Evolutionary conservation across 2,329 filamentous ascomycete species (phyloP).

Genomic region (Ophiostoma populinum): DNA sequence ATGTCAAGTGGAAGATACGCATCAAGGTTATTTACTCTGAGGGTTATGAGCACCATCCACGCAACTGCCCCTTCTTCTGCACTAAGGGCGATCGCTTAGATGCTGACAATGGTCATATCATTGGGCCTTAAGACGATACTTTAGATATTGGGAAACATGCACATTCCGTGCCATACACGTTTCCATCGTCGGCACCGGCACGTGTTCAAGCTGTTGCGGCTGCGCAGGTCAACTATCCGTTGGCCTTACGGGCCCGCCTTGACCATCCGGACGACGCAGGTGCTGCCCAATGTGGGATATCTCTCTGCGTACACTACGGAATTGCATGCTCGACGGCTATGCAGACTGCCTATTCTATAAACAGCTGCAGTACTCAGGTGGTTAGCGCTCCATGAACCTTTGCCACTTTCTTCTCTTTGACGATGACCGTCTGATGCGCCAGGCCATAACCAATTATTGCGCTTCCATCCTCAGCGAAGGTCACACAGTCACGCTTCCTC

Average conservation of each 20-base stretch:
- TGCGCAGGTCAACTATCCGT: constrained; percentile 21
- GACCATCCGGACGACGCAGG: constrained; percentile 8
- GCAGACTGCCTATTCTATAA: constrained; percentile 20
- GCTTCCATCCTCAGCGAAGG: constrained; percentile 14
- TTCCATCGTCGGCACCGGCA: constrained; percentile 14
- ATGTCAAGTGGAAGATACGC: constrained; percentile 13
- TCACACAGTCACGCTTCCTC: constrained; percentile 20
- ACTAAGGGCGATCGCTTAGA: constrained; percentile 21
- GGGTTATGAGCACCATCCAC: constrained; percentile 18
- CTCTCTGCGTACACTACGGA: constrained; percentile 17
- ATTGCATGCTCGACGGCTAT: constrained; percentile 20
- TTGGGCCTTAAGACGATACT: constrained; percentile 21
- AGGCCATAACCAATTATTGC: constrained; percentile 16
- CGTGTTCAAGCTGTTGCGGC: constrained; percentile 14
- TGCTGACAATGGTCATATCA: constrained; percentile 9
- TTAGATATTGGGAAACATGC: too few relatives aligned
- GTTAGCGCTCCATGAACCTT: constrained; percentile 14
- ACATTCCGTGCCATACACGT: constrained; percentile 21
- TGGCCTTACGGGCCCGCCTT: constrained; percentile 16
- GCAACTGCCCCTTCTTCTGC: constrained; percentile 22
- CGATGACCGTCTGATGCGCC: constrained; percentile 18
- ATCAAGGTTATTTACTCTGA: constrained; percentile 16
- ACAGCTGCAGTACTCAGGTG: constrained; percentile 17
- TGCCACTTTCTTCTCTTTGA: constrained; percentile 17
- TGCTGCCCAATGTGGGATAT: constrained; percentile 13